Percentiles rank a stretch among this genome's conserved stretches.
These are phyloP conservation scores for Phaffia rhodozyma DNA, from an alignment of 1,284 basidiomycete genomes.

Conservation along the genomic window DNA sequence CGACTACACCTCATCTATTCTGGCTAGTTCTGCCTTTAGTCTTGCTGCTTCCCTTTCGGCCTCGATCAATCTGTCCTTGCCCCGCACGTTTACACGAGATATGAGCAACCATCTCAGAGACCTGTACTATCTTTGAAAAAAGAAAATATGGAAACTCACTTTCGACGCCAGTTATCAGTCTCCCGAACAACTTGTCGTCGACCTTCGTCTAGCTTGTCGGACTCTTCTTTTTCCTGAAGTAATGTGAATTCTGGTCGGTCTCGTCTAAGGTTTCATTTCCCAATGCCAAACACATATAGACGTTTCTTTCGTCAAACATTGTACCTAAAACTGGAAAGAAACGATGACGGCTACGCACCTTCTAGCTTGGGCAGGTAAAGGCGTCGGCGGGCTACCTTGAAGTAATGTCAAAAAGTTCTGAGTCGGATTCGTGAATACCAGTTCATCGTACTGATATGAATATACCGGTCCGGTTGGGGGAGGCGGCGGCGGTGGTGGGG, in stretches of 20 bases:
- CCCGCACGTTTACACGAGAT: neutral
- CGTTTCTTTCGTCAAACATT: constrained; percentile 6
- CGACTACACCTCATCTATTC: too few species aligned
- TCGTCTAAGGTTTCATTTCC: constrained; percentile 21
- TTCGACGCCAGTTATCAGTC: constrained; percentile 32
- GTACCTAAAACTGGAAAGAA: constrained; percentile 34
- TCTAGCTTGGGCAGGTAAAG: constrained; percentile 48
- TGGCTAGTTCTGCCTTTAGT: constrained; percentile 19
- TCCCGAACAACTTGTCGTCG: constrained; percentile 47
- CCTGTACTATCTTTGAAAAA: neutral
- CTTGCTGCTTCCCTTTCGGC: constrained; percentile 17
- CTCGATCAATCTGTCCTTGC: constrained; percentile 19
- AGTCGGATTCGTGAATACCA: constrained; percentile 91
- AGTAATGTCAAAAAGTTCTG: constrained; percentile 76
- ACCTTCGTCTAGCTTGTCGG: constrained; percentile 64
- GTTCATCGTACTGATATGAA: constrained; percentile 98
- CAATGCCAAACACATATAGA: constrained; percentile 4
- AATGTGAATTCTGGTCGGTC: constrained; percentile 57
- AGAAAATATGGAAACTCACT: constrained; percentile 24
- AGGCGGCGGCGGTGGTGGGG: constrained; percentile 19
- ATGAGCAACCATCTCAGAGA: neutral
- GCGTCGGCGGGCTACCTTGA: constrained; percentile 68
- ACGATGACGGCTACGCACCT: constrained; percentile 36
- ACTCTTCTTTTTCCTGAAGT: constrained; percentile 76
- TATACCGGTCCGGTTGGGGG: constrained; percentile 49